phyloP scores from a whole-genome alignment of 805 yeast genomes.

The Saturnispora bothae region DNA sequence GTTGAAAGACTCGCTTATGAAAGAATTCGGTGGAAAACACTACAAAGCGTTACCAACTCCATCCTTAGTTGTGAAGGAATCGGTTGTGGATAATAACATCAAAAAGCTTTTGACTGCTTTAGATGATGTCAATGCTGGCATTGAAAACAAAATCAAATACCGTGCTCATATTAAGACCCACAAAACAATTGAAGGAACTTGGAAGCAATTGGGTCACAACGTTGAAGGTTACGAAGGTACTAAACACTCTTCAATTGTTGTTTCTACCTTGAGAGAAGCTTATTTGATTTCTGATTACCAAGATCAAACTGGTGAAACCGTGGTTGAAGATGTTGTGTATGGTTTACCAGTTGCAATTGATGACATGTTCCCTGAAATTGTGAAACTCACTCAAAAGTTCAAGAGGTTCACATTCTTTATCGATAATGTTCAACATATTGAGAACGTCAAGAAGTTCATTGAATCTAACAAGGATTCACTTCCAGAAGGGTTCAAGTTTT shows the following conservation, averaged over 20 bases:
- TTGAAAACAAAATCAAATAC: conserved; percentile 28
- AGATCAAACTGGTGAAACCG: conserved; percentile 8
- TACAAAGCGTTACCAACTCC: conserved; percentile 43
- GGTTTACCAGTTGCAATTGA: conserved; percentile 46
- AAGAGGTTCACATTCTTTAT: conserved; percentile 37
- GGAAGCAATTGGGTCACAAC: conserved; percentile 41
- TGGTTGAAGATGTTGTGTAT: conserved; percentile 37
- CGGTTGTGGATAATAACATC: conserved; percentile 12
- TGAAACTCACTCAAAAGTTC: conserved; percentile 31
- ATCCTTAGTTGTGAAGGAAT: conserved; percentile 35
- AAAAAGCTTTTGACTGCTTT: conserved; percentile 3
- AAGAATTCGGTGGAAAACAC: conserved; percentile 29
- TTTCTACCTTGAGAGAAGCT: conserved; percentile 62
- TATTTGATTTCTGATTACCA: conserved; percentile 28
- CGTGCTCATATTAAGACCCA: conserved; percentile 70
- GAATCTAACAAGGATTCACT: conserved; percentile 6
- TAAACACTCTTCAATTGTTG: conserved; percentile 34
- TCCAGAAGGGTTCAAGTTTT: conserved; percentile 34
- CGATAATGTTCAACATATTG: conserved; percentile 54
- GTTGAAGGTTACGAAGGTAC: conserved; percentile 29
- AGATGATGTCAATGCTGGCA: conserved; percentile 1
- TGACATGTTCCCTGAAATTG: conserved; percentile 38
- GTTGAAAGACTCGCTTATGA: conserved; percentile 10
- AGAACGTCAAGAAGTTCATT: conserved; percentile 32
- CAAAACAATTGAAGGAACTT: conserved; percentile 52